phyloP scores from a whole-genome alignment of 1,284 basidiomycete genomes.

The Cerrena zonata region DNA sequence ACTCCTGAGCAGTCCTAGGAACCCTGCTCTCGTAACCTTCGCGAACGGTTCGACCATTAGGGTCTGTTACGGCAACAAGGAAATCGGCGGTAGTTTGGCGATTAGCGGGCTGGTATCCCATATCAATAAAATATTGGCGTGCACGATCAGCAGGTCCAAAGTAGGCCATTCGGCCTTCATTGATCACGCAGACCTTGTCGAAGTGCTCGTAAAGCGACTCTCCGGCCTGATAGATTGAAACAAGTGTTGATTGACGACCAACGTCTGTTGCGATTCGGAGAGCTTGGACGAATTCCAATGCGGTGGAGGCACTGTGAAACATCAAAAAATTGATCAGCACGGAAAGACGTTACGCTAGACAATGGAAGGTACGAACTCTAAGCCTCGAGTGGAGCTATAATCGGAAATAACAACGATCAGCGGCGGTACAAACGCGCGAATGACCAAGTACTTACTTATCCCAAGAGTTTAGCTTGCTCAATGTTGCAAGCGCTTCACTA shows the following conservation, averaged over 20 bases:
- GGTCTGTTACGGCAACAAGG: constrained; percentile 48
- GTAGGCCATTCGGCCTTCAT: constrained; percentile 60
- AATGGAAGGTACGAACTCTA: constrained; percentile 21
- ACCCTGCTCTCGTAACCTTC: constrained; percentile 37
- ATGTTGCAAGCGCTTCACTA: constrained; percentile 59
- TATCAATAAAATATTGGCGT: constrained; percentile 53
- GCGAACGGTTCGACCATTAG: constrained; percentile 41
- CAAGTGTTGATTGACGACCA: constrained; percentile 43
- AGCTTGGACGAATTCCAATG: constrained; percentile 52
- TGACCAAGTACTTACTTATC: constrained; percentile 50
- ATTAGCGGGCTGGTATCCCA: constrained; percentile 53
- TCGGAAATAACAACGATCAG: background rate
- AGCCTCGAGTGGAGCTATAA: constrained; percentile 47
- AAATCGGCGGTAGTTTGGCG: constrained; percentile 60
- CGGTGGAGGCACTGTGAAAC: constrained; percentile 46
- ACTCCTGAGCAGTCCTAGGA: constrained; percentile 47
- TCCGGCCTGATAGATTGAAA: constrained; percentile 59
- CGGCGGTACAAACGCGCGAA: constrained; percentile 6
- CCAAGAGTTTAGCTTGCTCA: constrained; percentile 60
- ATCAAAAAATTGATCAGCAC: constrained; percentile 4
- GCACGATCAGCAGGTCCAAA: constrained; percentile 51
- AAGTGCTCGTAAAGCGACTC: constrained; percentile 46
- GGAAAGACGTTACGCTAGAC: too few relatives aligned
- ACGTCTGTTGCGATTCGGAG: constrained; percentile 54
- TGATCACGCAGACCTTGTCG: constrained; percentile 60